phyloP scores from a whole-genome alignment of 768 basidiomycete genomes.

The Polyporus arcularius region DNA sequence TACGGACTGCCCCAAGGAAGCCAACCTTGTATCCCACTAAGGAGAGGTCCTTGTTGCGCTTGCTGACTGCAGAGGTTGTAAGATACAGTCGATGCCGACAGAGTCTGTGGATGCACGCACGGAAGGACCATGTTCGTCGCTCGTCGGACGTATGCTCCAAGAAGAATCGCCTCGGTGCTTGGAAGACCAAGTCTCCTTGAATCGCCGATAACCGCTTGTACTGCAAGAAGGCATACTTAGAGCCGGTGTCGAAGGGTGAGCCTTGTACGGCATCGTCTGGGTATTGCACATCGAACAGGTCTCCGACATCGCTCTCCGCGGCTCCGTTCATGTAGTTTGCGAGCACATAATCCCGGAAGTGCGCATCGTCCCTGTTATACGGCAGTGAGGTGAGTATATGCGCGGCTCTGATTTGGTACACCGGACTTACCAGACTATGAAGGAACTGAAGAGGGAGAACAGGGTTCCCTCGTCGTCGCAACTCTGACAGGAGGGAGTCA shows the following conservation, averaged over 20 bases:
- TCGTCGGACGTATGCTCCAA: neutral
- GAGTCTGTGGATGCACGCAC: neutral
- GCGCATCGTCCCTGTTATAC: neutral
- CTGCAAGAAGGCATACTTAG: conserved; percentile 11
- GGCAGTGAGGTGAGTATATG: neutral
- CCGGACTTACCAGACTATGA: neutral
- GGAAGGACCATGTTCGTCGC: conserved; percentile 1
- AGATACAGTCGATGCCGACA: too few relatives aligned
- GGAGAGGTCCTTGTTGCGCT: neutral
- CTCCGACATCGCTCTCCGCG: neutral
- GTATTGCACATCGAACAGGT: conserved; percentile 12
- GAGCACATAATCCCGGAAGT: neutral
- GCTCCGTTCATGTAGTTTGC: neutral
- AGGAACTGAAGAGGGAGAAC: neutral
- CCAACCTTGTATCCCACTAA: neutral
- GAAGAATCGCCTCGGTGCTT: conserved; percentile 19
- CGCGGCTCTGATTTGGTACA: neutral
- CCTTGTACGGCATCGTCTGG: conserved; percentile 23
- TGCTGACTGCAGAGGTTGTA: neutral
- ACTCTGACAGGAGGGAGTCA: neutral
- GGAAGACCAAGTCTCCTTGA: conserved; percentile 21
- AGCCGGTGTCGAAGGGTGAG: conserved; percentile 26
- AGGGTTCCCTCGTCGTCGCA: conserved; percentile 29
- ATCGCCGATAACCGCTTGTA: conserved; percentile 24
- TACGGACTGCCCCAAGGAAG: neutral